Percentiles rank a stretch among this genome's conserved stretches.
Conservation (phyloP, 495 filamentous ascomycete species). For the Tuber aestivum region DNA sequence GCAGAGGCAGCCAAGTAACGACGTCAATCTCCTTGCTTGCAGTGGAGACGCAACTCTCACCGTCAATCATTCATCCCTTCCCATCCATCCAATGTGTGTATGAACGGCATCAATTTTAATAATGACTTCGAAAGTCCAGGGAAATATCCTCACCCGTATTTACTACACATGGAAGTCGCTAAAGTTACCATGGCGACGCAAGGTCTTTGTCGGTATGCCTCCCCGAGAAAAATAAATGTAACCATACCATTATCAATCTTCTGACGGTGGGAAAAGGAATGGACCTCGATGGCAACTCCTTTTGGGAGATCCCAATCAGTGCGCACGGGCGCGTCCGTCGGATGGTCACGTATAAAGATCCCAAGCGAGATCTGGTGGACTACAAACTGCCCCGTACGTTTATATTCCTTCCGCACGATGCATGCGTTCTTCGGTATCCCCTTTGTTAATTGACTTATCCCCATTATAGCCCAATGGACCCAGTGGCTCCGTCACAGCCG, state of each 20-base stretch:
- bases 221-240: too few relatives aligned
- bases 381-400: constrained; percentile 30
- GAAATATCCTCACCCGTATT: constrained; percentile 18
- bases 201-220: constrained; percentile 64
- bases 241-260: background rate
- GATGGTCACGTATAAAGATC: constrained; percentile 58
- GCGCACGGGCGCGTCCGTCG: constrained; percentile 52
- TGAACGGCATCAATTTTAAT: background rate
- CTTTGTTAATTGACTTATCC: background rate
- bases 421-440: background rate
- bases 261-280: constrained; percentile 53
- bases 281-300: constrained; percentile 86
- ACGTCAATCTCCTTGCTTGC: background rate
- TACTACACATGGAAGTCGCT: constrained; percentile 87
- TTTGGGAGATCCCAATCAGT: constrained; percentile 79
- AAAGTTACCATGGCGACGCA: constrained; percentile 76
- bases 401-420: background rate
- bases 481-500: constrained; percentile 93
- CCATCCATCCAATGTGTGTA: background rate
- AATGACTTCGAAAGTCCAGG: constrained; percentile 18
- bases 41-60: background rate
- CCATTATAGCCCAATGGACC: constrained; percentile 67
- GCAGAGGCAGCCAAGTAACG: background rate
- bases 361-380: constrained; percentile 24
- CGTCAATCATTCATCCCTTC: background rate